Percentiles rank a stretch among this genome's conserved stretches.
These are phyloP conservation scores for Coemansia sp. DNA, from an alignment of 192 early-diverging fungal genomes.

Conservation along the genomic window DNA sequence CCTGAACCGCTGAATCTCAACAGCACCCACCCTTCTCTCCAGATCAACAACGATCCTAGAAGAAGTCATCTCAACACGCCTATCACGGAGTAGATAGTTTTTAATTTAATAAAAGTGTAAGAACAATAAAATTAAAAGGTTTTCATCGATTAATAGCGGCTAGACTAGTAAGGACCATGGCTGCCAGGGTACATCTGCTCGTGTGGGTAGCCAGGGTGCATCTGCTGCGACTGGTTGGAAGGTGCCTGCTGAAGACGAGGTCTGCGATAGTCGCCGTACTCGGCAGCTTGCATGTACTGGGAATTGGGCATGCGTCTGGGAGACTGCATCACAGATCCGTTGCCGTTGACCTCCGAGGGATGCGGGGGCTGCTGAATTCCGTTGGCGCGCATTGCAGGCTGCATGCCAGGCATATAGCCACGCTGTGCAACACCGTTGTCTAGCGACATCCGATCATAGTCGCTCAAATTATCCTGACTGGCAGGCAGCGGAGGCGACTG, in stretches of 20 bases:
- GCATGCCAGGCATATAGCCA: neutral
- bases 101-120: neutral
- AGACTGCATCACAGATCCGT: neutral
- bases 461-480: neutral
- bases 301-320: slow-evolving; percentile 5
- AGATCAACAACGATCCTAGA: slow-evolving; percentile 1
- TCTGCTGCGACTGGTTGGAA: neutral
- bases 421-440: neutral
- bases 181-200: slow-evolving; percentile 11
- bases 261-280: slow-evolving; percentile 10
- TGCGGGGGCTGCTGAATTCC: slow-evolving; percentile 2
- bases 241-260: neutral
- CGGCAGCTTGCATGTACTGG: neutral
- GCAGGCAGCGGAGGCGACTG: neutral
- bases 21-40: slow-evolving; percentile 7
- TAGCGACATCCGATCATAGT: slow-evolving; percentile 2
- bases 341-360: neutral
- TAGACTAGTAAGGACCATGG: neutral
- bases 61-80: slow-evolving; percentile 45
- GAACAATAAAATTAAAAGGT: neutral
- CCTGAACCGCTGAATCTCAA: slow-evolving; percentile 10
- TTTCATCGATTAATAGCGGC: neutral
- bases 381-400: neutral
- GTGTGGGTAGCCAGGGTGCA: neutral
- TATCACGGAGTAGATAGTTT: slow-evolving; percentile 26